phyloP scores from a whole-genome alignment of 257 asterid genomes.

The Scutellaria baicalensis region DNA sequence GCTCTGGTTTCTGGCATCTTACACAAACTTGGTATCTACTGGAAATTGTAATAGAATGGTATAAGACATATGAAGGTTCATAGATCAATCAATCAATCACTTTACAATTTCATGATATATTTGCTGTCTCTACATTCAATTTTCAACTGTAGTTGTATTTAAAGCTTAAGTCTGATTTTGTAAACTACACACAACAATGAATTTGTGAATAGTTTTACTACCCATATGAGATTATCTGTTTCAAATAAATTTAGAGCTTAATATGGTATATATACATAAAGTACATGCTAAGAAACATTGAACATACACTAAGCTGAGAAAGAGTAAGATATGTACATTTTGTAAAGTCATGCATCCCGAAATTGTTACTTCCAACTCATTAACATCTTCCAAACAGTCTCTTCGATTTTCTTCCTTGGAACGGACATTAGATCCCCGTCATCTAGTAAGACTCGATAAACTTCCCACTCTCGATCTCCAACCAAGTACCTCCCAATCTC shows the following conservation, averaged over 20 bases:
- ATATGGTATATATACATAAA: neutral
- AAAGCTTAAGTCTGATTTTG: neutral
- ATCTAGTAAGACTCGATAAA: constrained; percentile 67
- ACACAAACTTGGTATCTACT: constrained; percentile 60
- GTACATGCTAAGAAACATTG: neutral
- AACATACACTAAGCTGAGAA: neutral
- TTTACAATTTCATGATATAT: neutral
- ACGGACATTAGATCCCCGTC: constrained; percentile 58
- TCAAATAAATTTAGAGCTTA: too few species aligned
- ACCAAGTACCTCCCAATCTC: constrained; percentile 62
- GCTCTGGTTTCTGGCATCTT: constrained; percentile 61
- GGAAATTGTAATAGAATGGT: constrained; percentile 46
- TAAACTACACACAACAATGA: too few species aligned
- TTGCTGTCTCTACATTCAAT: neutral
- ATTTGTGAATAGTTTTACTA: too few species aligned
- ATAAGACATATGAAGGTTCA: too few species aligned
- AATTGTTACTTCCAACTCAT: constrained; percentile 61
- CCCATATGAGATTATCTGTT: too few species aligned
- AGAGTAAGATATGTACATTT: neutral
- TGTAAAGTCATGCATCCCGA: neutral
- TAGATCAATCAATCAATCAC: neutral
- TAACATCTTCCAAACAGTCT: constrained; percentile 81
- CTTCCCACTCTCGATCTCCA: constrained; percentile 87
- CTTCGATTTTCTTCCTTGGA: constrained; percentile 47
- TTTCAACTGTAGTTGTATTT: neutral